A percentile compares a stretch with the other conserved stretches of the same genome.
These are phyloP conservation scores for Trichoderma atroviride DNA, from an alignment of 2,329 filamentous ascomycete species.

Conservation along the genomic window DNA sequence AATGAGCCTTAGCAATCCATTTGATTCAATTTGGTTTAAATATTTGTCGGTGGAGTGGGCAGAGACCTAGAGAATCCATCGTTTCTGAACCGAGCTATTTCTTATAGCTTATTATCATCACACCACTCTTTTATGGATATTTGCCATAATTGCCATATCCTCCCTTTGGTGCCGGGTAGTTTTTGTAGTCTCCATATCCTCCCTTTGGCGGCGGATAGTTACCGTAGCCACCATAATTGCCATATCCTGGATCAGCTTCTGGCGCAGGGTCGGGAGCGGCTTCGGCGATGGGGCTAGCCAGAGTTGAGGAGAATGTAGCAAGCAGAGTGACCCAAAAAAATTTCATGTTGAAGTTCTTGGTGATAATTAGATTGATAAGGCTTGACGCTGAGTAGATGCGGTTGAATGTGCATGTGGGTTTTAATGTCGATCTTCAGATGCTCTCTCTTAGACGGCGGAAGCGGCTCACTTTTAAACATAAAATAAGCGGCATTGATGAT, in stretches of 20 bases:
- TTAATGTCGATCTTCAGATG: neutral
- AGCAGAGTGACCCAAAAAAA: constrained; percentile 34
- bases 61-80: neutral
- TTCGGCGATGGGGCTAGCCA: constrained; percentile 35
- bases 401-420: neutral
- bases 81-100: neutral
- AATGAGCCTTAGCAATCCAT: neutral
- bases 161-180: neutral
- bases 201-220: constrained; percentile 12
- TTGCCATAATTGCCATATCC: neutral
- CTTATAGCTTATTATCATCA: neutral
- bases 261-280: constrained; percentile 29
- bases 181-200: constrained; percentile 17
- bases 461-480: neutral
- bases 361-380: neutral
- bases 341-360: constrained; percentile 36
- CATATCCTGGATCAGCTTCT: constrained; percentile 17
- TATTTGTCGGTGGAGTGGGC: neutral
- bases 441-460: neutral
- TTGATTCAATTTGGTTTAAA: neutral
- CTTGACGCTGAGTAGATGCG: neutral
- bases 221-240: constrained; percentile 23
- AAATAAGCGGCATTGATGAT: neutral
- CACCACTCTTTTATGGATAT: neutral
- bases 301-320: constrained; percentile 32